phyloP scores from a whole-genome alignment of 2,329 filamentous ascomycete species.

The Penicillium sp. region DNA sequence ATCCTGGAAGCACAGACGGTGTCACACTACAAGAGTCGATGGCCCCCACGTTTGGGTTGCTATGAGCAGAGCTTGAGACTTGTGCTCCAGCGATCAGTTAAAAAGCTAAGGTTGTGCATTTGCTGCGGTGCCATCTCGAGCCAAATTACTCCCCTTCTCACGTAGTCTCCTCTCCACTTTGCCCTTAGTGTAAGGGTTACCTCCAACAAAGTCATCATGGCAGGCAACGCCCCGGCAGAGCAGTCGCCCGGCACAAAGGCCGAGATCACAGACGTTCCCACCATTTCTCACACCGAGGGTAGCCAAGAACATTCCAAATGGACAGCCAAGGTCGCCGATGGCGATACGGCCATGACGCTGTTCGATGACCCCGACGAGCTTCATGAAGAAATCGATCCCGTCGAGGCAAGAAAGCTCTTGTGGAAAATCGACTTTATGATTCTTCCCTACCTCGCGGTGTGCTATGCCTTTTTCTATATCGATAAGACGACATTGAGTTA shows the following conservation, averaged over 20 bases:
- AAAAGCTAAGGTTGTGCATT: not conserved
- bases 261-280: slow-evolving; percentile 26
- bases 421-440: slow-evolving; percentile 63
- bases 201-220: slow-evolving; percentile 14
- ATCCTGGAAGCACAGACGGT: not conserved
- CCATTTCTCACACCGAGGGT: slow-evolving; percentile 33
- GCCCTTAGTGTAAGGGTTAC: not conserved
- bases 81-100: not conserved
- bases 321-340: slow-evolving; percentile 39
- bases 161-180: not conserved
- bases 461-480: slow-evolving; percentile 58
- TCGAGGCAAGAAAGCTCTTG: slow-evolving; percentile 51
- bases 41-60: not conserved
- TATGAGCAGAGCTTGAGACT: not conserved
- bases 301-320: slow-evolving; percentile 27
- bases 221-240: slow-evolving; percentile 5
- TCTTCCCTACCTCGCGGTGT: slow-evolving; percentile 58
- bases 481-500: slow-evolving; percentile 61
- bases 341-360: slow-evolving; percentile 55
- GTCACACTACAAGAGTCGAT: not conserved
- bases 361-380: slow-evolving; percentile 53
- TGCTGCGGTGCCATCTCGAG: not conserved
- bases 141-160: too few species aligned
- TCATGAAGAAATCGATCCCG: slow-evolving; percentile 49
- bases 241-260: slow-evolving; percentile 23